A percentile compares a stretch with the other conserved stretches of the same genome.
Conservation (phyloP, 768 basidiomycete species). For the Lactarius deliciosus region DNA sequence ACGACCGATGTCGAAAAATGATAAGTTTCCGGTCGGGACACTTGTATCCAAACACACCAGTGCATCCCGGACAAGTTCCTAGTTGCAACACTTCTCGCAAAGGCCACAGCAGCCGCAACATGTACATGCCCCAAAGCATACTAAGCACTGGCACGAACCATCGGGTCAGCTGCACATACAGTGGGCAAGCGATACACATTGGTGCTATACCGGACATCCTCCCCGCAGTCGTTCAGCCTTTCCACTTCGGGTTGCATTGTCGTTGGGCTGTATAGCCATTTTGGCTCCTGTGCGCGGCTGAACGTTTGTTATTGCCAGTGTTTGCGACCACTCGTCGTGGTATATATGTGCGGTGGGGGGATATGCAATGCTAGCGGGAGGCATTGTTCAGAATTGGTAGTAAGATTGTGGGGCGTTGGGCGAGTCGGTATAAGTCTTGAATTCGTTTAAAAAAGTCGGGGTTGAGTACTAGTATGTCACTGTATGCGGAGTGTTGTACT, state of each 20-base stretch:
- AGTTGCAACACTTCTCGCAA: too few species aligned
- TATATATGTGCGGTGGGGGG: conserved; percentile 14
- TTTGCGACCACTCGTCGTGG: not conserved
- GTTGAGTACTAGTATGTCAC: too few species aligned
- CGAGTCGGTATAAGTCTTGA: too few species aligned
- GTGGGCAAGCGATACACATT: not conserved
- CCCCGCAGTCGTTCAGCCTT: conserved; percentile 23
- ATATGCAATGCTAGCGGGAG: conserved; percentile 13
- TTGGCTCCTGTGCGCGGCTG: conserved; percentile 7
- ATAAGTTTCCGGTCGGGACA: too few species aligned
- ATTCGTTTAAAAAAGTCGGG: too few species aligned
- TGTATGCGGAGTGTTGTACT: too few species aligned
- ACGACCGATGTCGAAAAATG: too few species aligned
- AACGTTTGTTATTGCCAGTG: conserved; percentile 14
- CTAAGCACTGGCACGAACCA: not conserved
- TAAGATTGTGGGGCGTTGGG: not conserved
- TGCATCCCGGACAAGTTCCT: too few species aligned
- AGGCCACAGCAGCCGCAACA: too few species aligned
- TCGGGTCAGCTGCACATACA: not conserved
- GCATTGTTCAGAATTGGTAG: conserved; percentile 8
- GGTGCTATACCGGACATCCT: conserved; percentile 12
- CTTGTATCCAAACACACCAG: too few species aligned
- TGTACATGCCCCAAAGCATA: too few species aligned
- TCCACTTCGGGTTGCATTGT: not conserved
- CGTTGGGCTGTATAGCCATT: conserved; percentile 1